Conservation (phyloP, 2,329 filamentous ascomycete species). For the Penicillium digitatum region DNA sequence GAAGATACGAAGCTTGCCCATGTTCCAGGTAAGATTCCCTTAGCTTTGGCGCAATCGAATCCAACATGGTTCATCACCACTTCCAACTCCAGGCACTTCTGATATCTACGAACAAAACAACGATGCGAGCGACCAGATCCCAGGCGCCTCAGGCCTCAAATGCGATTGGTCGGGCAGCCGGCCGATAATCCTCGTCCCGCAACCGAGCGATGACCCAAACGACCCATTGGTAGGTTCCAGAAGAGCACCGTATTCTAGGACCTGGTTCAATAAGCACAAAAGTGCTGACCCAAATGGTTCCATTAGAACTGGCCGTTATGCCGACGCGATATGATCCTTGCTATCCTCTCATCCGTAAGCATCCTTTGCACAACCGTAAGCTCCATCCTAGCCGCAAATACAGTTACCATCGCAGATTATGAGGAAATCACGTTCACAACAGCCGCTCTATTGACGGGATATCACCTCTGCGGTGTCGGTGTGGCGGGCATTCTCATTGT, state of each 20-base stretch:
- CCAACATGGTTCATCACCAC: neutral
- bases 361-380: constrained; percentile 81
- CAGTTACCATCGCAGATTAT: constrained; percentile 67
- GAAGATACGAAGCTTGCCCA: constrained; percentile 62
- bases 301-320: constrained; percentile 78
- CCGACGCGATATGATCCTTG: constrained; percentile 76
- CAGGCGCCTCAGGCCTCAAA: constrained; percentile 55
- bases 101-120: constrained; percentile 60
- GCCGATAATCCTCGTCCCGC: constrained; percentile 79
- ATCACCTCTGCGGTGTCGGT: constrained; percentile 79
- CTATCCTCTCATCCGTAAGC: constrained; percentile 71
- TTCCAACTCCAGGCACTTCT: constrained; percentile 35
- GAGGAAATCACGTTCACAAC: constrained; percentile 66
- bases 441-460: constrained; percentile 78
- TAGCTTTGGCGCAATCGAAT: neutral
- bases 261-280: neutral
- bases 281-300: neutral
- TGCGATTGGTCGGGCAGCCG: constrained; percentile 64
- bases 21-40: constrained; percentile 63
- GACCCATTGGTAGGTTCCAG: constrained; percentile 65
- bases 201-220: constrained; percentile 86
- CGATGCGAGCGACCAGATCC: constrained; percentile 33
- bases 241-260: constrained; percentile 32
- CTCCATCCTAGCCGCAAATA: constrained; percentile 84
- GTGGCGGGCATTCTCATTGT: constrained; percentile 80